Base-by-base conservation (phyloP, 495 filamentous ascomycete genomes). In the Podospora pseudoanserina region DNA sequence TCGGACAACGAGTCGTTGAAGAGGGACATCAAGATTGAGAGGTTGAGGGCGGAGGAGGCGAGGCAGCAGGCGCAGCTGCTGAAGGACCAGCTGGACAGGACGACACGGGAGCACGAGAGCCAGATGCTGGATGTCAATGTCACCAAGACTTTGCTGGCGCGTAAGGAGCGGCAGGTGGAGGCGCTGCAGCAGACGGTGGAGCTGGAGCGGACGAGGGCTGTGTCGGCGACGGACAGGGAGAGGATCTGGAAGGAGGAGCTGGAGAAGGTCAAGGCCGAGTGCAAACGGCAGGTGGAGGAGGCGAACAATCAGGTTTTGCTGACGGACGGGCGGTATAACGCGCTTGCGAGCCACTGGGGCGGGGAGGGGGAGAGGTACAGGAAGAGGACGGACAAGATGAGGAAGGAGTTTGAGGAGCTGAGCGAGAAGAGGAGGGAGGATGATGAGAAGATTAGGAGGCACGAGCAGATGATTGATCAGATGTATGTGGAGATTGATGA, bases 1-100 rank as follows among this genome's bases (percentile, higher is more conserved):
- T 91, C 89, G 49, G 94, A 97, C 71, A 95, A 94, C 72, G 94
- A 96, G 63, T 86, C 89, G 30, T 80, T 96, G 59, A 92, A 88
- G 67, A 88, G 93, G 55, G 93, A 97, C 69, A 85, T 93, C 64
- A 85, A 89, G 66, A 83, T 94, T 26, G 90, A 93, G 75, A 86
- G 86, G 34, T 83, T 90, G 19, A 86, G 86, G 19, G 84, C 90
- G 34, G 91, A 94, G 65, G 92, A 94, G 65, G 86, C 88, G 15
- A 87, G 88, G 67, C 86, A 90, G 60, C 86, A 86, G 49, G 89
- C 91, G 54, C 91, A 90, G 66, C 82, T 90, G 44, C 83, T 93
- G 60, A 88, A 91, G 75, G 87, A 87, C 65, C 91, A 91, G 76
- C 88, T 92, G 64, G 87, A 92, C 60, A 81, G 84, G n/a, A 80